Evolutionary conservation across 2,329 filamentous ascomycete genomes (phyloP).

Genomic region (Neoscytalidium dimidiatum): DNA sequence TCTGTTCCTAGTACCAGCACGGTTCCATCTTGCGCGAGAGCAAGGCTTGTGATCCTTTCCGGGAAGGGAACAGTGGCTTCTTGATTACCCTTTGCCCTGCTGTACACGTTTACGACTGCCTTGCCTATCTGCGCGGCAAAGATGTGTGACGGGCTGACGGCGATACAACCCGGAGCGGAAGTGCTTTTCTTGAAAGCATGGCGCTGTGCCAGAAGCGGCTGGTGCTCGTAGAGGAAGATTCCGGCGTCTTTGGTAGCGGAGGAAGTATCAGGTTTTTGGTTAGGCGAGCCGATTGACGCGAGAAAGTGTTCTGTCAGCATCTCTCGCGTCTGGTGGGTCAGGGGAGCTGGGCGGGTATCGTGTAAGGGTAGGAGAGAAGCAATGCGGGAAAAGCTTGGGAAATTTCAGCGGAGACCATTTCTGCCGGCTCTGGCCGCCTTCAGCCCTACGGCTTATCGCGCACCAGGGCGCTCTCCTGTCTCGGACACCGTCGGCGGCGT

Average conservation of each 20-base stretch:
- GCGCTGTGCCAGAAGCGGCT: constrained; percentile 74
- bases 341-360: constrained; percentile 11
- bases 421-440: neutral
- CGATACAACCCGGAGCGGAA: constrained; percentile 74
- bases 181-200: constrained; percentile 90
- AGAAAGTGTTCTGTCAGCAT: constrained; percentile 56
- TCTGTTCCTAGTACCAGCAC: constrained; percentile 79
- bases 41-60: constrained; percentile 79
- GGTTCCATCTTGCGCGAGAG: constrained; percentile 65
- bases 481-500: constrained; percentile 17
- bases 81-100: constrained; percentile 77
- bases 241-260: constrained; percentile 72
- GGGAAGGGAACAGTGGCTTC: constrained; percentile 87
- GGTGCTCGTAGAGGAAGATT: constrained; percentile 81
- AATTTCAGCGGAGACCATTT: constrained; percentile 16
- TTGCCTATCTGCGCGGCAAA: constrained; percentile 92
- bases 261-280: constrained; percentile 46
- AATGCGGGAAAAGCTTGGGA: neutral
- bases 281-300: constrained; percentile 48
- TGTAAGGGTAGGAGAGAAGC: neutral
- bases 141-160: constrained; percentile 77
- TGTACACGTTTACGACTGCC: constrained; percentile 91
- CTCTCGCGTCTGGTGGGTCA: neutral
- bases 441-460: constrained; percentile 15
- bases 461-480: neutral